Conservation (phyloP, 2,329 filamentous ascomycete genomes). For the Drechslerella dactyloides region DNA sequence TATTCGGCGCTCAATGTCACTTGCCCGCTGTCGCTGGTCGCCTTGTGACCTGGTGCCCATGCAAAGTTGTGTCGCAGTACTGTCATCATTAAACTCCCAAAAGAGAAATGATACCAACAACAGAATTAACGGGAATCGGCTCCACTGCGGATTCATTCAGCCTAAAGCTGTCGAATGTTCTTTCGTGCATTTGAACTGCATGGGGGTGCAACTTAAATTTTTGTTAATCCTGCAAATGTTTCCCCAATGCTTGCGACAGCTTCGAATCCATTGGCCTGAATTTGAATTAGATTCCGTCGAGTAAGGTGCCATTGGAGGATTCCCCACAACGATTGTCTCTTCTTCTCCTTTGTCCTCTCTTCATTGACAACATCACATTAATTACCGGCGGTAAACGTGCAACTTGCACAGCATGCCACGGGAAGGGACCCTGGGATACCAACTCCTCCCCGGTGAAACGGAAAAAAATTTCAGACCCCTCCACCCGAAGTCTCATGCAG, state of each 20-base stretch:
- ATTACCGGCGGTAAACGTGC: background rate
- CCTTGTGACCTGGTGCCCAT: background rate
- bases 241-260: background rate
- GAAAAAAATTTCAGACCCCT: background rate
- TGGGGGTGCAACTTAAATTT: constrained; percentile 13
- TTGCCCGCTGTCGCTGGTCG: background rate
- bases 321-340: background rate
- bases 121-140: background rate
- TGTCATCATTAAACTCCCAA: background rate
- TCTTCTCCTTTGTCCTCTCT: background rate
- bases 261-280: background rate
- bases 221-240: background rate
- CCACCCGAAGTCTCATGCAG: constrained; percentile 30
- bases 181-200: constrained; percentile 37
- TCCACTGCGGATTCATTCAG: constrained; percentile 35
- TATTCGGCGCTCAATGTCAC: background rate
- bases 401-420: background rate
- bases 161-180: constrained; percentile 49
- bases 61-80: no score
- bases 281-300: background rate
- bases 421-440: background rate
- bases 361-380: background rate
- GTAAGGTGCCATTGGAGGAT: background rate
- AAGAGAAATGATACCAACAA: background rate
- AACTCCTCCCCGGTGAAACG: background rate